These are phyloP conservation scores for Microdochium nivale DNA, from an alignment of 2,329 filamentous ascomycete species.

Conservation along the genomic window DNA sequence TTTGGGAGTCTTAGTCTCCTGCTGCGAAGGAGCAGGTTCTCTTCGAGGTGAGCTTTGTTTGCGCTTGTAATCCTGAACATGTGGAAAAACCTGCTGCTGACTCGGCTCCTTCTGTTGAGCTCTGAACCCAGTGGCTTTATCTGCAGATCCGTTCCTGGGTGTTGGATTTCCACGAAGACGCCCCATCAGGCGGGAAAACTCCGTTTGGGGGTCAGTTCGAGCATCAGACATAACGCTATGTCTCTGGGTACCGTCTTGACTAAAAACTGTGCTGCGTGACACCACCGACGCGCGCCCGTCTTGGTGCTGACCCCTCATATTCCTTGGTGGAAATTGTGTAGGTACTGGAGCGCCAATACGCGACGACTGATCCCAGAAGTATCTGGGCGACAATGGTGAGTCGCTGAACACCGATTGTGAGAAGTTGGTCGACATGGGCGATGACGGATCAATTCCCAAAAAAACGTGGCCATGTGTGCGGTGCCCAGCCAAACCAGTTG, in stretches of 20 bases:
- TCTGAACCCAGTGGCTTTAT: not conserved
- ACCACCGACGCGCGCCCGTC: not conserved
- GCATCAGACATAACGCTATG: not conserved
- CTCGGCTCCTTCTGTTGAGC: not conserved
- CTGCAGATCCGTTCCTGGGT: not conserved
- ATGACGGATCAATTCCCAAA: not conserved
- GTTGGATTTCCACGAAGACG: not conserved
- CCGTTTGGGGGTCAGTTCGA: not conserved
- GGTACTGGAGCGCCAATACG: not conserved
- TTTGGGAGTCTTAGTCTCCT: too few species aligned
- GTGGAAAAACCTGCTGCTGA: not conserved
- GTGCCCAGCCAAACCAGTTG: not conserved
- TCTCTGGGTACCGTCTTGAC: not conserved
- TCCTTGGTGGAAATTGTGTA: not conserved
- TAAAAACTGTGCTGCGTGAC: not conserved
- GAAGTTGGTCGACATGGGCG: not conserved
- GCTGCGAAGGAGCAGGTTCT: too few species aligned
- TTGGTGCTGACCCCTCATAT: not conserved
- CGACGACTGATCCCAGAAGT: conserved; percentile 3
- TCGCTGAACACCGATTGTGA: not conserved
- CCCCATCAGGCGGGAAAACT: not conserved
- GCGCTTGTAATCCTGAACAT: too few species aligned
- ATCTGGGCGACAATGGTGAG: conserved; percentile 3
- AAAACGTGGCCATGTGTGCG: conserved; percentile 1
- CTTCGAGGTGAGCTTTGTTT: too few species aligned